phyloP scores from a whole-genome alignment of 2,329 filamentous ascomycete species.

The Exserohilum turcica region DNA sequence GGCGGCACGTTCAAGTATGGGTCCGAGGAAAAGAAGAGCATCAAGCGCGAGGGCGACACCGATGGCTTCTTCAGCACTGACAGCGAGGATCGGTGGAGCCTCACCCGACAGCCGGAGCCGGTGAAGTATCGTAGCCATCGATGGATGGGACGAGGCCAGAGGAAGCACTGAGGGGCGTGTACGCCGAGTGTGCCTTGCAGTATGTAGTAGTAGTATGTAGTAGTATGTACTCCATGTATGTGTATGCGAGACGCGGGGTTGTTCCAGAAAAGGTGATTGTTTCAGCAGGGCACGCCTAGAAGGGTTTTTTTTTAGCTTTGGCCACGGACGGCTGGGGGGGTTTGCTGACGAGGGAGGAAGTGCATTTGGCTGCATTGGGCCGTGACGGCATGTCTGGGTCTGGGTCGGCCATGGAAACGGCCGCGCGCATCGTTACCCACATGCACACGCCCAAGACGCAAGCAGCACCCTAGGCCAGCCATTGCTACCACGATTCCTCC shows the following conservation, averaged over 20 bases:
- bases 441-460: slow-evolving; percentile 9
- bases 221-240: too few species aligned
- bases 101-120: too few species aligned
- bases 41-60: not conserved
- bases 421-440: slow-evolving; percentile 15
- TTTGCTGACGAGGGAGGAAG: slow-evolving; percentile 2
- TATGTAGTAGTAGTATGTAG: not conserved
- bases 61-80: not conserved
- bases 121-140: not conserved
- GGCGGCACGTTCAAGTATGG: not conserved
- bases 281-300: too few species aligned
- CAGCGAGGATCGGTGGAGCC: not conserved
- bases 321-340: too few species aligned
- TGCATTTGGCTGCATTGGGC: slow-evolving; percentile 6
- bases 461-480: slow-evolving; percentile 1
- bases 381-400: slow-evolving; percentile 24
- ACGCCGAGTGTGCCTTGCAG: not conserved
- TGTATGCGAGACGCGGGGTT: too few species aligned
- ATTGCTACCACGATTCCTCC: too few species aligned
- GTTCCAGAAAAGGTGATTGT: too few species aligned
- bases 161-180: not conserved
- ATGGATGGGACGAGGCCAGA: not conserved
- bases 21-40: slow-evolving; percentile 7
- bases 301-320: too few species aligned
- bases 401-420: slow-evolving; percentile 14